These are phyloP conservation scores for Physaria fendleri DNA, from an alignment of 345 rosid genomes.

Conservation along the genomic window DNA sequence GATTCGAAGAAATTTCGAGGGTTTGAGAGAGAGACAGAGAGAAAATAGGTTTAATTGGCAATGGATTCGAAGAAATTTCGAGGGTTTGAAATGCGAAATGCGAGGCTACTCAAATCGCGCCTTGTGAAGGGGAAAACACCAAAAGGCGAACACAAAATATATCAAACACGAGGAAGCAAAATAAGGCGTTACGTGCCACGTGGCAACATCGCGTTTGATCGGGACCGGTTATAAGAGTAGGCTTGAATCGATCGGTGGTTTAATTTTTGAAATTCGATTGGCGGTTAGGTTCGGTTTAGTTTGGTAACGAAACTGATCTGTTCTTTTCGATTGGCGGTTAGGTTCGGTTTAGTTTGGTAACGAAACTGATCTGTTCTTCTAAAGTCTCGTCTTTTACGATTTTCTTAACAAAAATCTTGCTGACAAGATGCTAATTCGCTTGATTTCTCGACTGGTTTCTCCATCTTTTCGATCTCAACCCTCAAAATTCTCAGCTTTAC, in stretches of 20 bases:
- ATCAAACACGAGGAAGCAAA: conserved; percentile 34
- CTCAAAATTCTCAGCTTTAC: conserved; percentile 29
- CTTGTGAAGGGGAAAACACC: conserved; percentile 20
- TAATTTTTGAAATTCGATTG: too few species aligned
- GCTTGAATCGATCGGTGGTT: not conserved
- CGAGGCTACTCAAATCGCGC: conserved; percentile 52
- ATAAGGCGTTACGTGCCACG: conserved; percentile 6
- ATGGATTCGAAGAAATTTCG: conserved; percentile 29
- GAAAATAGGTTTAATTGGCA: conserved; percentile 25
- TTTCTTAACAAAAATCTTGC: not conserved
- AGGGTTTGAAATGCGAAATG: conserved; percentile 48
- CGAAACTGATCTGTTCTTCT: too few species aligned
- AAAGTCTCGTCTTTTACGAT: not conserved
- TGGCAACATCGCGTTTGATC: too few species aligned
- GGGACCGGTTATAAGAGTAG: too few species aligned
- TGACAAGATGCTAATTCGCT: conserved; percentile 7
- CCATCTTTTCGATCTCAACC: conserved; percentile 21
- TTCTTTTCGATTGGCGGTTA: too few species aligned
- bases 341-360: too few species aligned
- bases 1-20: conserved; percentile 35
- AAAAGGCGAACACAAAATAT: not conserved
- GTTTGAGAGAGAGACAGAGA: conserved; percentile 21
- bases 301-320: too few species aligned
- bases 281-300: too few species aligned
- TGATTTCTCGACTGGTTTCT: conserved; percentile 23